phyloP scores from a whole-genome alignment of 169 alveolate genomes.

The Plasmodium falciparum region DNA sequence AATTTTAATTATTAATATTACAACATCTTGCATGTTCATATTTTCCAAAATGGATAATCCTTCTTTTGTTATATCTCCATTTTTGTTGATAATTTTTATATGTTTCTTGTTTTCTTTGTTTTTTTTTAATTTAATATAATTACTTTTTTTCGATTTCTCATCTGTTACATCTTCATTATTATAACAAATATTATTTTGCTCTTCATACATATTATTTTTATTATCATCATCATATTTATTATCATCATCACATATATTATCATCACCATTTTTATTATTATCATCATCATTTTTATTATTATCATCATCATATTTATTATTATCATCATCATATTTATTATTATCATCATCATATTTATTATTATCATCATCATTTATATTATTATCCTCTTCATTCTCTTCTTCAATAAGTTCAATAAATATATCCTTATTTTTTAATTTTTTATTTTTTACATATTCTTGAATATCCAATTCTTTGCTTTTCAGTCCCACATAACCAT shows the following conservation, averaged over 20 bases:
- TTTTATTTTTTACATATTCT: conserved; percentile 10
- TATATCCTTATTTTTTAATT: neutral
- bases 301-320: neutral
- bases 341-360: neutral
- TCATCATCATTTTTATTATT: neutral
- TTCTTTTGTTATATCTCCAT: conserved; percentile 44
- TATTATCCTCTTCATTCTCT: neutral
- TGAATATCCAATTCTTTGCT: conserved; percentile 5
- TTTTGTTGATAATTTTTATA: conserved; percentile 35
- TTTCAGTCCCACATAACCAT: conserved; percentile 31
- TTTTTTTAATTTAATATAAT: neutral
- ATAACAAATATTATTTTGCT: neutral
- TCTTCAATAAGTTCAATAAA: conserved; percentile 14
- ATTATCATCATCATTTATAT: neutral
- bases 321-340: no score
- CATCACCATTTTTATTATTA: neutral
- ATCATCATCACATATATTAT: no score
- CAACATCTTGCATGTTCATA: conserved; percentile 67
- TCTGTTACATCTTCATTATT: neutral
- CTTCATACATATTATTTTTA: neutral
- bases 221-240: neutral
- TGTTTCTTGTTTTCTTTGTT: neutral
- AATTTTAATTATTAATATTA: conserved; percentile 19
- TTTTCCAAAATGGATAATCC: conserved; percentile 26
- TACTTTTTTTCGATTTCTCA: neutral